Percentiles rank a stretch among this genome's conserved stretches.
Conservation (phyloP, 192 early-diverging fungal genomes). For the Pilobolus umbonatus region DNA sequence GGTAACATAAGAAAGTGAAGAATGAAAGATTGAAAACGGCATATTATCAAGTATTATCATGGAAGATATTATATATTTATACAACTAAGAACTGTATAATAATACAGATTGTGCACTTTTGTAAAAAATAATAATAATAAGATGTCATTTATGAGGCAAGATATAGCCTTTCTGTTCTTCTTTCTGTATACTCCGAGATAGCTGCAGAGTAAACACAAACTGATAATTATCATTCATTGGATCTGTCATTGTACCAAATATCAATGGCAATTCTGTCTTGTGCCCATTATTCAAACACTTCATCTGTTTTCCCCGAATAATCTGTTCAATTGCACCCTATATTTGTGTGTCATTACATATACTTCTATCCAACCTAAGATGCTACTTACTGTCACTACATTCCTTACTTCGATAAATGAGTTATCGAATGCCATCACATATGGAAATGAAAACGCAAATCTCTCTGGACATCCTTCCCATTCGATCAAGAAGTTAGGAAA, state of each 20-base stretch:
- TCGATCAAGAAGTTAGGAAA: slow-evolving; percentile 72
- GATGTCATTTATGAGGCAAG: too few relatives aligned
- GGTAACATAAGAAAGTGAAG: too few relatives aligned
- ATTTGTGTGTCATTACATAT: not conserved
- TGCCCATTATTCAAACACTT: slow-evolving; percentile 41
- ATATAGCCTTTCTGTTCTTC: too few relatives aligned
- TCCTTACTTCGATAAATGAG: slow-evolving; percentile 85
- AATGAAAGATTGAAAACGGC: too few relatives aligned
- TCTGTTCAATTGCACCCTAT: slow-evolving; percentile 49
- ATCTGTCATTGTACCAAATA: slow-evolving; percentile 28
- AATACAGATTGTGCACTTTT: too few relatives aligned
- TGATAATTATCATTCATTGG: slow-evolving; percentile 19
- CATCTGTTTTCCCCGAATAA: slow-evolving; percentile 54
- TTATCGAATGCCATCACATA: slow-evolving; percentile 91
- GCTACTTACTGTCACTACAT: slow-evolving; percentile 61
- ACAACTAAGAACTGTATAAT: too few relatives aligned
- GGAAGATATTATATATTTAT: too few relatives aligned
- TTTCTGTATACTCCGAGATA: not conserved
- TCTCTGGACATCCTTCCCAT: slow-evolving; percentile 84
- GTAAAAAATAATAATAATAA: too few relatives aligned
- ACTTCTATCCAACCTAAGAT: not conserved
- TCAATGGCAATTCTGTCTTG: slow-evolving; percentile 19
- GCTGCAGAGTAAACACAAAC: slow-evolving; percentile 18
- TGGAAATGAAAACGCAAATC: slow-evolving; percentile 76
- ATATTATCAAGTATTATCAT: too few relatives aligned